Percentiles rank a stretch among this genome's conserved stretches.
Conservation (phyloP, 1,139 yeast genomes). For the Starmera stellimalicola region DNA sequence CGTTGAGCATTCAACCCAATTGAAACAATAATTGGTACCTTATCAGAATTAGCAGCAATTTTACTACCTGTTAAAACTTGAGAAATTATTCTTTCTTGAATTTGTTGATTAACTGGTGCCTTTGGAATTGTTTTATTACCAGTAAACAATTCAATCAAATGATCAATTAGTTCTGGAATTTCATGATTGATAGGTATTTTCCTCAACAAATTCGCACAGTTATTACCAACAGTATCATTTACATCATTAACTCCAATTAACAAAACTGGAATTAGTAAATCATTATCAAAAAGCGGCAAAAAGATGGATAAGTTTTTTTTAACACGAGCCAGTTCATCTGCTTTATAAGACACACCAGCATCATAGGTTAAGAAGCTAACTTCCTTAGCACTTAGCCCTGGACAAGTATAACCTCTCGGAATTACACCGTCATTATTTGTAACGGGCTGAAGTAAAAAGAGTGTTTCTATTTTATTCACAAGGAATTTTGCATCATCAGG, state of each 20-base stretch:
- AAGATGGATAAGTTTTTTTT: constrained; percentile 38
- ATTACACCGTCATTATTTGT: constrained; percentile 24
- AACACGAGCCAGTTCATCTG: constrained; percentile 36
- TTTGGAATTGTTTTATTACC: constrained; percentile 32
- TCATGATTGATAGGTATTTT: constrained; percentile 47
- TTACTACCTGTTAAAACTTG: constrained; percentile 41
- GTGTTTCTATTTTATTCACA: constrained; percentile 37
- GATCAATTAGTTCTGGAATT: constrained; percentile 31
- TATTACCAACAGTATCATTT: constrained; percentile 41
- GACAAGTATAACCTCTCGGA: constrained; percentile 36
- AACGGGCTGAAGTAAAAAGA: constrained; percentile 48
- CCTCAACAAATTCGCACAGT: constrained; percentile 41
- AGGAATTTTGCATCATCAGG: constrained; percentile 31
- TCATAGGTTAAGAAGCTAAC: constrained; percentile 52
- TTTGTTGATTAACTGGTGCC: constrained; percentile 43
- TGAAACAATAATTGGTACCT: constrained; percentile 35
- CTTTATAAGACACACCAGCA: constrained; percentile 53
- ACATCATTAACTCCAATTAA: constrained; percentile 61
- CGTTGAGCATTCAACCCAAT: constrained; percentile 48
- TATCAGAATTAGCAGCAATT: constrained; percentile 32
- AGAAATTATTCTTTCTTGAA: constrained; percentile 53
- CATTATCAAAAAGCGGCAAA: constrained; percentile 30
- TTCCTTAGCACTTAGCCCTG: constrained; percentile 54
- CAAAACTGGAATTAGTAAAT: constrained; percentile 31
- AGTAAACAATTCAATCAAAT: constrained; percentile 35